Conservation (phyloP, 2,329 filamentous ascomycete genomes). For the Neobulgaria alba region DNA sequence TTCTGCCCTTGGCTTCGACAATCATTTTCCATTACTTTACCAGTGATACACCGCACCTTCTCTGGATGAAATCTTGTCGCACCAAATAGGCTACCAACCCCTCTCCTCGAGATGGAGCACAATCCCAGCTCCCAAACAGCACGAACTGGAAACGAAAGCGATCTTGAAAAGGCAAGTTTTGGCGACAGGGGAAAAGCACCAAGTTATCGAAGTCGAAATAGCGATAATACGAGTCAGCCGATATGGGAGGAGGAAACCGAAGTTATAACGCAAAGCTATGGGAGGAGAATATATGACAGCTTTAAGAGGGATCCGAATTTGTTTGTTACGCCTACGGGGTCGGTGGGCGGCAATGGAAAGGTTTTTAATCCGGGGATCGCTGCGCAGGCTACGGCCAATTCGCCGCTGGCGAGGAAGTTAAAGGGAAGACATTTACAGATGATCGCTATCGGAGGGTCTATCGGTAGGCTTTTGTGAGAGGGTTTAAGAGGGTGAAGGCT, state of each 20-base stretch:
- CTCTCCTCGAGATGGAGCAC: not conserved
- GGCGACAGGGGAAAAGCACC: constrained; percentile 4
- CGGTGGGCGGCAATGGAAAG: constrained; percentile 21
- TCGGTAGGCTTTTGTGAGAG: constrained; percentile 38
- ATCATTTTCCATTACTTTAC: too few species aligned
- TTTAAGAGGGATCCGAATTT: constrained; percentile 32
- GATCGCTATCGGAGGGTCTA: constrained; percentile 38
- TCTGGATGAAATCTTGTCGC: too few species aligned
- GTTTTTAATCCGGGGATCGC: constrained; percentile 56
- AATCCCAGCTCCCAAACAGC: not conserved
- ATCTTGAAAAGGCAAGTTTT: constrained; percentile 9
- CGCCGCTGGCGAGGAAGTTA: constrained; percentile 34
- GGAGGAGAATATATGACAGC: constrained; percentile 18
- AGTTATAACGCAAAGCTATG: constrained; percentile 10
- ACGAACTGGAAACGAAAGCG: constrained; percentile 3
- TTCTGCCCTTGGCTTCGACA: too few species aligned
- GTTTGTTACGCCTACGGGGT: constrained; percentile 37
- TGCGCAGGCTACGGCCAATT: constrained; percentile 56
- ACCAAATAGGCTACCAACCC: too few species aligned
- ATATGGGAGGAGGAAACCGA: constrained; percentile 20
- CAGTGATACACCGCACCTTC: too few species aligned
- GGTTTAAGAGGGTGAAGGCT: constrained; percentile 30
- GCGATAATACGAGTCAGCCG: constrained; percentile 15
- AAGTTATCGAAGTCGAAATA: constrained; percentile 9
- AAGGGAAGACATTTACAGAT: constrained; percentile 33